These are phyloP conservation scores for Psilocybe cyanescens DNA, from an alignment of 768 basidiomycete genomes.

Conservation along the genomic window DNA sequence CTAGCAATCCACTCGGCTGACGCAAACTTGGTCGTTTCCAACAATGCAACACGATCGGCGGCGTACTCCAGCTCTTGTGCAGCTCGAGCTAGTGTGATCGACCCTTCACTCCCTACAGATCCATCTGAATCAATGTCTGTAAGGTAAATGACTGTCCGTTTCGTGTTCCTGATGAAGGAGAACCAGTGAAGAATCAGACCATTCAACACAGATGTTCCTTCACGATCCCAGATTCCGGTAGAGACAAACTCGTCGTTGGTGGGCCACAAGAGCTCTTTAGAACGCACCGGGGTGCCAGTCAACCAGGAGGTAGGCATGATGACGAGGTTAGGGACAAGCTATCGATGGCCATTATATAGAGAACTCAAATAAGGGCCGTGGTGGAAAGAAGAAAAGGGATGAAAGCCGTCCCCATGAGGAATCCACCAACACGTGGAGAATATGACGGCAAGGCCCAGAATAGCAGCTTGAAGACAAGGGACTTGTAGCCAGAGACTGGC, in stretches of 20 bases:
- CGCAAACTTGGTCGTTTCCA: constrained; percentile 11
- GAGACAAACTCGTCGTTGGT: constrained; percentile 8
- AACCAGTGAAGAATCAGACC: constrained; percentile 16
- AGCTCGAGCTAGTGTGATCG: constrained; percentile 5
- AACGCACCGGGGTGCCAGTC: background rate
- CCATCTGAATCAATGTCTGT: constrained; percentile 3
- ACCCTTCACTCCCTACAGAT: background rate
- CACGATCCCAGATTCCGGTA: constrained; percentile 13
- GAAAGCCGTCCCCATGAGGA: constrained; percentile 1
- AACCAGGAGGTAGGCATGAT: background rate
- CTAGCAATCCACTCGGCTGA: constrained; percentile 13
- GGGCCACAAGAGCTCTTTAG: constrained; percentile 10
- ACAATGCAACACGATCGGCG: constrained; percentile 13
- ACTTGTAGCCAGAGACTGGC: background rate
- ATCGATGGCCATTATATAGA: constrained; percentile 4
- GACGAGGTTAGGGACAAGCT: background rate
- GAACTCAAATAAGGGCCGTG: constrained; percentile 1
- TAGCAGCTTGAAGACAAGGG: background rate
- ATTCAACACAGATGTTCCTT: constrained; percentile 14
- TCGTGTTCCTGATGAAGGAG: constrained; percentile 7
- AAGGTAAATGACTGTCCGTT: constrained; percentile 13
- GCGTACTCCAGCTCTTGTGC: constrained; percentile 12
- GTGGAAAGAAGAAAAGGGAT: constrained; percentile 5
- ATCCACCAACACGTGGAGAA: background rate
- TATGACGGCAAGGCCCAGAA: background rate